A percentile compares a stretch with the other conserved stretches of the same genome.
Evolutionary conservation across 768 basidiomycete genomes (phyloP).

Genomic region (Suillus paluster): DNA sequence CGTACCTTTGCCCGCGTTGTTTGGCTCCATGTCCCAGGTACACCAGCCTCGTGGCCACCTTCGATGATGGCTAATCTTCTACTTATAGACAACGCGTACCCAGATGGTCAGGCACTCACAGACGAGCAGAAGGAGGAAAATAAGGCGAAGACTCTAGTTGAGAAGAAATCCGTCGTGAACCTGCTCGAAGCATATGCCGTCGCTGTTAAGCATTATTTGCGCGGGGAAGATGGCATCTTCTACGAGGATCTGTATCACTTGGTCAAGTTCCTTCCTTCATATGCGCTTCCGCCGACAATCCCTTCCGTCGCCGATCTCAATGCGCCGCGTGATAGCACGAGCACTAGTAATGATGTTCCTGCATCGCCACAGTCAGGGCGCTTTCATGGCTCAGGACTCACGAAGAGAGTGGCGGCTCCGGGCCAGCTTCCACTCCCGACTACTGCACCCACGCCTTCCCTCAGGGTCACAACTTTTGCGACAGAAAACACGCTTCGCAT

Average conservation of each 20-base stretch:
- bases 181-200: conserved; percentile 68
- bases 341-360: conserved; percentile 7
- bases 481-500: conserved; percentile 14
- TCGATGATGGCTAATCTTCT: conserved; percentile 2
- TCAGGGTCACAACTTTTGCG: conserved; percentile 16
- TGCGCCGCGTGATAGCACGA: neutral
- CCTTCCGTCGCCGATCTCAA: conserved; percentile 42
- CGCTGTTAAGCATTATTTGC: conserved; percentile 70
- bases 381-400: conserved; percentile 1
- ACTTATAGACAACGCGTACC: conserved; percentile 27
- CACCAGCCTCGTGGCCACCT: neutral
- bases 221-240: conserved; percentile 50
- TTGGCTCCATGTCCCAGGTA: conserved; percentile 73
- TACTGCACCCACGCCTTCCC: conserved; percentile 22
- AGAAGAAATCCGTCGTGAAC: conserved; percentile 73
- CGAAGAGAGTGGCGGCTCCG: conserved; percentile 14
- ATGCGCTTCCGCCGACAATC: conserved; percentile 57
- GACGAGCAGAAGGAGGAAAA: conserved; percentile 32
- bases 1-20: conserved; percentile 63
- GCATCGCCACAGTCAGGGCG: conserved; percentile 15
- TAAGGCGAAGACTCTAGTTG: conserved; percentile 56
- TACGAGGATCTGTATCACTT: conserved; percentile 63
- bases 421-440: conserved; percentile 36
- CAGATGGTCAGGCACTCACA: conserved; percentile 19
- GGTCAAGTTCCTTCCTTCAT: conserved; percentile 74